phyloP scores from a whole-genome alignment of 495 filamentous ascomycete genomes.

The Aspergillus ostianus region DNA sequence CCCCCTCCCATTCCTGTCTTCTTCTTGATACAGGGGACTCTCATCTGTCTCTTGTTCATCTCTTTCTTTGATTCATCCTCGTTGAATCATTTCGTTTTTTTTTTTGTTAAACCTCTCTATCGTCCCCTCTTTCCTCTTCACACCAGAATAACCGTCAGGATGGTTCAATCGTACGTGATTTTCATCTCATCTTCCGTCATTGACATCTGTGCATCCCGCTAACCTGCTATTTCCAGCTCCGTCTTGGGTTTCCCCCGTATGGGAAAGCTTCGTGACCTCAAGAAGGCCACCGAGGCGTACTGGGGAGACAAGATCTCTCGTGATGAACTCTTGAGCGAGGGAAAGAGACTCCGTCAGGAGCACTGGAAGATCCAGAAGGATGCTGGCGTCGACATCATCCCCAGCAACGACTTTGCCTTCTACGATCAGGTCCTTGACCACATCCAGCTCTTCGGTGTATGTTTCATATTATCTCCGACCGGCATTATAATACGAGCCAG shows the following conservation, averaged over 20 bases:
- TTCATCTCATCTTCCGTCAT: not conserved
- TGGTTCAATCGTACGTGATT: constrained; percentile 72
- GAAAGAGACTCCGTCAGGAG: constrained; percentile 89
- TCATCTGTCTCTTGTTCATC: constrained; percentile 17
- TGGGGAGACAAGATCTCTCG: constrained; percentile 93
- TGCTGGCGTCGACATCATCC: constrained; percentile 93
- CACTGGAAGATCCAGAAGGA: constrained; percentile 99
- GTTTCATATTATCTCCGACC: too few relatives aligned
- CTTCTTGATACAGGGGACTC: constrained; percentile 12
- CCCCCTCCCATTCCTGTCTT: constrained; percentile 9
- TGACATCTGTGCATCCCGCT: constrained; percentile 29
- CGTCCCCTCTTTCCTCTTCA: constrained; percentile 18
- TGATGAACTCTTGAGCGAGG: constrained; percentile 83
- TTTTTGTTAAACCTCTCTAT: constrained; percentile 13
- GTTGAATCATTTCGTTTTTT: constrained; percentile 14
- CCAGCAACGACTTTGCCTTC: constrained; percentile 98
- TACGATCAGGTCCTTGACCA: constrained; percentile 99
- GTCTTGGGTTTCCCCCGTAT: constrained; percentile 89
- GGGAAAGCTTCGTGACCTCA: constrained; percentile 96
- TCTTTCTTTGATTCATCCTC: constrained; percentile 20
- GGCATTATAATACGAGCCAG: too few relatives aligned
- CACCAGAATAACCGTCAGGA: constrained; percentile 51
- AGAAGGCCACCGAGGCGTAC: constrained; percentile 98
- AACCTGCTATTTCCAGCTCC: constrained; percentile 35
- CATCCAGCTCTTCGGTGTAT: constrained; percentile 91